Evolutionary conservation across 179 eudicot species (phyloP).

Genomic region (Beta lomatogona): DNA sequence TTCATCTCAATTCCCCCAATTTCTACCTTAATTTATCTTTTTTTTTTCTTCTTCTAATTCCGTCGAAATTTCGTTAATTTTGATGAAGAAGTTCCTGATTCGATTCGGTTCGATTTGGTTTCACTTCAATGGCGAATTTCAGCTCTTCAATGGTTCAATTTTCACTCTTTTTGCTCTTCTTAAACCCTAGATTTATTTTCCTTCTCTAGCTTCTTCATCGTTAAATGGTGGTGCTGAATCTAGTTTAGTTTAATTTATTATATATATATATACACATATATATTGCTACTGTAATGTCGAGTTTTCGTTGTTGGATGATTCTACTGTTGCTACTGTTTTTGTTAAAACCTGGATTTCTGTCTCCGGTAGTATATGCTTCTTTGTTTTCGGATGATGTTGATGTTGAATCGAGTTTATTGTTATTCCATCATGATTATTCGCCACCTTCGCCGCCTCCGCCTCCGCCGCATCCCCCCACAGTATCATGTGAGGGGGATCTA

Average conservation of each 20-base stretch:
- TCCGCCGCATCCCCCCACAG: slow-evolving; percentile 67
- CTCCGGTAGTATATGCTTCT: not conserved
- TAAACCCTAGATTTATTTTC: not conserved
- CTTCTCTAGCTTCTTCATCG: not conserved
- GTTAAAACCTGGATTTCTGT: slow-evolving; percentile 15
- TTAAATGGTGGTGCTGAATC: not conserved
- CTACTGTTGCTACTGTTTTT: slow-evolving; percentile 5
- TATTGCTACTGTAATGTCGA: slow-evolving; percentile 1
- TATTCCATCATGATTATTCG: slow-evolving; percentile 54
- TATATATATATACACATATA: no score
- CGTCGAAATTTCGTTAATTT: not conserved
- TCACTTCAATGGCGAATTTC: slow-evolving; percentile 20
- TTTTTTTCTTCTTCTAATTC: not conserved
- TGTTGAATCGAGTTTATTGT: slow-evolving; percentile 21
- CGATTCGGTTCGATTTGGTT: not conserved
- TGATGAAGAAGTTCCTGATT: not conserved
- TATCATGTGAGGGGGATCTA: slow-evolving; percentile 76
- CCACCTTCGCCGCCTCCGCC: slow-evolving; percentile 82
- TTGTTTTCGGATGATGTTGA: slow-evolving; percentile 4
- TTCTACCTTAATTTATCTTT: not conserved
- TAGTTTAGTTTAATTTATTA: not conserved
- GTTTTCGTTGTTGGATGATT: slow-evolving; percentile 1
- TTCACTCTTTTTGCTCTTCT: not conserved
- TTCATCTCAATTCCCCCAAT: not conserved
- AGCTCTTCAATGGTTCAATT: not conserved